These are phyloP conservation scores for Nannizziopsis arthrosporioides DNA, from an alignment of 2,329 filamentous ascomycete species.

Conservation along the genomic window DNA sequence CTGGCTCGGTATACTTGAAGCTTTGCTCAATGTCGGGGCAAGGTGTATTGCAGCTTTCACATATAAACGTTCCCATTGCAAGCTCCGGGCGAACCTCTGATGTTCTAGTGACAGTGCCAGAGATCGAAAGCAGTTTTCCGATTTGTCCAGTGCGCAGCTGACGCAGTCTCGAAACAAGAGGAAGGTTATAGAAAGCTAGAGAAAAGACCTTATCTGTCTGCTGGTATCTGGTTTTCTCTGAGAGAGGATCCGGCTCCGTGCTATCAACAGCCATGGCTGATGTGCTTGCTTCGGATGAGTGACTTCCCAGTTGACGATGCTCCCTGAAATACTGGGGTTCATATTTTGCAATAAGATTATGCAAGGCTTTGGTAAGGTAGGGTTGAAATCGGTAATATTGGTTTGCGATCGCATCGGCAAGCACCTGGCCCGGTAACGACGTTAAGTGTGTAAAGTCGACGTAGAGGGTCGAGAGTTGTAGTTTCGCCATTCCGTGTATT, in stretches of 20 bases:
- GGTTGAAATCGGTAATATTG: conserved; percentile 94
- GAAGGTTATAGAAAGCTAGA: conserved; percentile 84
- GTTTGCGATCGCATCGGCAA: conserved; percentile 75
- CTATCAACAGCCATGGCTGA: conserved; percentile 49
- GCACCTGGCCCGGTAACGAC: conserved; percentile 61
- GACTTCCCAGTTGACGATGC: conserved; percentile 69
- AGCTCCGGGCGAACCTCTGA: conserved; percentile 94
- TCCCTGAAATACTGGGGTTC: conserved; percentile 89
- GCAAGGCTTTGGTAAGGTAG: conserved; percentile 75
- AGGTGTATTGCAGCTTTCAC: conserved; percentile 72
- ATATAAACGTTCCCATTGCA: conserved; percentile 82
- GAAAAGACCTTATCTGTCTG: conserved; percentile 95
- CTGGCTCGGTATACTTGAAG: conserved; percentile 93
- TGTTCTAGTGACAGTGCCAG: conserved; percentile 89
- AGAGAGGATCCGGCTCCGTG: conserved; percentile 42
- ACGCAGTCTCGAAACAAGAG: conserved; percentile 73
- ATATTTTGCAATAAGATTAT: conserved; percentile 89
- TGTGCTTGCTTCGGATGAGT: conserved; percentile 57
- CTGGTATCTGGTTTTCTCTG: conserved; percentile 72
- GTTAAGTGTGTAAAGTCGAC: conserved; percentile 66
- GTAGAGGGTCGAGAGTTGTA: conserved; percentile 53
- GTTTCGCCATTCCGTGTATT: conserved; percentile 51
- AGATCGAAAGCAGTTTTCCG: conserved; percentile 86
- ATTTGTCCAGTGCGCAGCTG: conserved; percentile 81
- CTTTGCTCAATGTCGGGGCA: conserved; percentile 91